phyloP scores from a whole-genome alignment of 371 early-diverging fungal genomes.

The Lichtheimia ornata region DNA sequence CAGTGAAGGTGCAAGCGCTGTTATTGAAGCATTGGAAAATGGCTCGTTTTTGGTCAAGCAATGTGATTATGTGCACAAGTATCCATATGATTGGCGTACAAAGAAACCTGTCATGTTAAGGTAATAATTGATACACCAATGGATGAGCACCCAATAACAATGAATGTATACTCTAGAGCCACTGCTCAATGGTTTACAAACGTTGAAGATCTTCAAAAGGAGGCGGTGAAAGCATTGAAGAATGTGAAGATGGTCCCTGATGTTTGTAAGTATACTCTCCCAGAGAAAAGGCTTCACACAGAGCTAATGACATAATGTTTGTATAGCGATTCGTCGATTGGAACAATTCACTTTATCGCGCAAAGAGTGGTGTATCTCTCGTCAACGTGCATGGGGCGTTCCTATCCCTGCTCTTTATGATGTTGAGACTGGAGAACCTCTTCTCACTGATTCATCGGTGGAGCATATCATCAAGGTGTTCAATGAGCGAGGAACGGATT shows the following conservation, averaged over 20 bases:
- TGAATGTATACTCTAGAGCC: slow-evolving; percentile 42
- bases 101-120: slow-evolving; percentile 84
- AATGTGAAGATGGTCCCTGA: slow-evolving; percentile 65
- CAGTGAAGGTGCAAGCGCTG: slow-evolving; percentile 55
- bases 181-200: slow-evolving; percentile 92
- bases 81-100: slow-evolving; percentile 93
- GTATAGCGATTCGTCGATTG: slow-evolving; percentile 53
- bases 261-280: slow-evolving; percentile 39
- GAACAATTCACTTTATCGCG: slow-evolving; percentile 68
- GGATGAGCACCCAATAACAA: too few species aligned
- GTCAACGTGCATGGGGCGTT: slow-evolving; percentile 85
- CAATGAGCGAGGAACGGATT: slow-evolving; percentile 66
- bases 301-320: not conserved
- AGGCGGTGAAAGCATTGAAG: slow-evolving; percentile 61
- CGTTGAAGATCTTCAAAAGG: slow-evolving; percentile 58
- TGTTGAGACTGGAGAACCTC: slow-evolving; percentile 59
- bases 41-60: slow-evolving; percentile 44
- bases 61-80: slow-evolving; percentile 68
- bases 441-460: slow-evolving; percentile 67
- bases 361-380: slow-evolving; percentile 92
- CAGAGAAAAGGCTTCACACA: not conserved
- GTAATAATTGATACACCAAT: slow-evolving; percentile 17
- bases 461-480: slow-evolving; percentile 70
- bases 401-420: slow-evolving; percentile 85
- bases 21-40: slow-evolving; percentile 57